A percentile compares a stretch with the other conserved stretches of the same genome.
These are phyloP conservation scores for Rhypophila decipiens DNA, from an alignment of 495 filamentous ascomycete species.

Conservation along the genomic window DNA sequence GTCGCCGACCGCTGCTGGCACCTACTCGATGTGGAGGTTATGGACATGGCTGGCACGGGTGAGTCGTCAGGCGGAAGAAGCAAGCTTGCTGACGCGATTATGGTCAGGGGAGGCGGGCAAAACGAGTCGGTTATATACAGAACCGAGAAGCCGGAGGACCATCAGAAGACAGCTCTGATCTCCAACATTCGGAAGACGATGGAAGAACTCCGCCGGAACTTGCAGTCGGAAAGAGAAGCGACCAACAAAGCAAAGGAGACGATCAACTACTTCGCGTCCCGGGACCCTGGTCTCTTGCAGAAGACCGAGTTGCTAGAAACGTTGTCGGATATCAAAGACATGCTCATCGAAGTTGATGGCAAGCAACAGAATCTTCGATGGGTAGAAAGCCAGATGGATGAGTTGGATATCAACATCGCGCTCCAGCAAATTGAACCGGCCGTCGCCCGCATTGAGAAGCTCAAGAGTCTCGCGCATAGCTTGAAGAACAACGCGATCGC, in stretches of 20 bases:
- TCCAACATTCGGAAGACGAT: constrained; percentile 85
- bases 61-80: constrained; percentile 51
- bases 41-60: constrained; percentile 68
- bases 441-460: constrained; percentile 71
- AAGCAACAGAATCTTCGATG: constrained; percentile 92
- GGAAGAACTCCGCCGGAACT: constrained; percentile 77
- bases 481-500: constrained; percentile 79
- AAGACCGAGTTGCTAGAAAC: constrained; percentile 64
- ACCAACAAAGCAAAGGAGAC: constrained; percentile 71
- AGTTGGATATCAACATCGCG: constrained; percentile 92
- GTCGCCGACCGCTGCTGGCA: constrained; percentile 95
- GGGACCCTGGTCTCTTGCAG: constrained; percentile 64
- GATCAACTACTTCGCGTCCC: constrained; percentile 71
- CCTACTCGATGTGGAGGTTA: constrained; percentile 85
- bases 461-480: constrained; percentile 68
- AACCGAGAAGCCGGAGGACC: constrained; percentile 64
- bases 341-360: constrained; percentile 92
- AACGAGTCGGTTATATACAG: constrained; percentile 87
- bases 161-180: constrained; percentile 73
- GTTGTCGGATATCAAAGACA: constrained; percentile 62
- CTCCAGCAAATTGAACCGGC: constrained; percentile 84
- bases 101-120: constrained; percentile 72
- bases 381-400: constrained; percentile 92
- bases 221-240: constrained; percentile 76
- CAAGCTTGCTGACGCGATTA: constrained; percentile 81